phyloP scores from a whole-genome alignment of 352 stramenopile species.

The Pythium phragmitis region DNA sequence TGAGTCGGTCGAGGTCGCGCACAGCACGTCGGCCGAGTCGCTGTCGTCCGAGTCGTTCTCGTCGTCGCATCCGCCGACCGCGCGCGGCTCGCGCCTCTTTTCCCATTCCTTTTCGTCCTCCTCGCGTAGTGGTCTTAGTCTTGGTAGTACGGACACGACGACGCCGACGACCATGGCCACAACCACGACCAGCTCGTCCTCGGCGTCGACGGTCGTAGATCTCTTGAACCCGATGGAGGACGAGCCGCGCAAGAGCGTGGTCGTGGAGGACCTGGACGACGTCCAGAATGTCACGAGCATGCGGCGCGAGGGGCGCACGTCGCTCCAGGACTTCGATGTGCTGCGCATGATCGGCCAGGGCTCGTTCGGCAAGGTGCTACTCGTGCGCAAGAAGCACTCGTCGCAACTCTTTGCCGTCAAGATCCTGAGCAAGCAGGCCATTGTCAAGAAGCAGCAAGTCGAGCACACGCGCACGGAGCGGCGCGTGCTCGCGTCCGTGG shows the following conservation, averaged over 20 bases:
- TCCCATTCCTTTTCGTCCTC: conserved; percentile 14
- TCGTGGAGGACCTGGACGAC: conserved; percentile 72
- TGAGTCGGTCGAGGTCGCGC: conserved; percentile 44
- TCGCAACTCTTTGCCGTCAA: conserved; percentile 82
- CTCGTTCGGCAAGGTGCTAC: conserved; percentile 91
- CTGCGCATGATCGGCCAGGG: conserved; percentile 92
- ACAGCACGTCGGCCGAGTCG: not conserved
- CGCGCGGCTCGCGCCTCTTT: conserved; percentile 4
- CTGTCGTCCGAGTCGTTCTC: not conserved
- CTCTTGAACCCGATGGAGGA: conserved; percentile 26
- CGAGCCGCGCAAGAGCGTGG: conserved; percentile 38
- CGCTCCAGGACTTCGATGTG: conserved; percentile 87
- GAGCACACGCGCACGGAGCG: conserved; percentile 84
- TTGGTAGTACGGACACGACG: no score
- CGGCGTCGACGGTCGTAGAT: not conserved
- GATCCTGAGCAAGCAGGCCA: conserved; percentile 75
- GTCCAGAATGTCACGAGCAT: conserved; percentile 38
- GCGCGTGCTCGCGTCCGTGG: conserved; percentile 76
- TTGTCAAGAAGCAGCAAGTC: conserved; percentile 84
- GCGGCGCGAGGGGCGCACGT: conserved; percentile 36
- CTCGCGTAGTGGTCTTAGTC: no score
- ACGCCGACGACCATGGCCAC: not conserved
- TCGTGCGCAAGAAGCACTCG: conserved; percentile 80
- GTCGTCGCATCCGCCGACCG: not conserved
- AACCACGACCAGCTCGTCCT: not conserved